Evolutionary conservation across 495 filamentous ascomycete species (phyloP), one percentile per base, ranked within the genome.

Genomic region (Aspergillus sparsus): DNA sequence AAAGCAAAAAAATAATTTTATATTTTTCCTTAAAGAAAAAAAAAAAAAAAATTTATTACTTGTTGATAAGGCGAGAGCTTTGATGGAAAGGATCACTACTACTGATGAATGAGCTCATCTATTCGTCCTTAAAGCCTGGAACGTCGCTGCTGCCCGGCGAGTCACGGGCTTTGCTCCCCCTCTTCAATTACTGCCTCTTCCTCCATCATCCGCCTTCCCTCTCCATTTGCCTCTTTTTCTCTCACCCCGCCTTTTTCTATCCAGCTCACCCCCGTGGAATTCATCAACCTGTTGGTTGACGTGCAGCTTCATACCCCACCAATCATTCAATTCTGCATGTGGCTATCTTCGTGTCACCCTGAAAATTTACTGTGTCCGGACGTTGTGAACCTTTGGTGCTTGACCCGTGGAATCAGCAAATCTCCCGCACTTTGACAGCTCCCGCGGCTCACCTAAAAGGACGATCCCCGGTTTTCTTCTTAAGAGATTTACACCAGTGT

Each of bases 361-460:
- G 51, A 53, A 55, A 35, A 41, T 57, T 53, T 54, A 6, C 34
- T 54, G 35, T 42, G 35, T 42, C 49, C 58, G 51, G 61, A 57
- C 50, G 57, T 39, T 56, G 55, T 51, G 66, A 66, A 66, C 64
- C 63, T 65, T 63, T 61, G 66, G 65, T 61, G 55, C 59, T 68
- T 63, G 70, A 74, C 66, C 73, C 73, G 71, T 74, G 73, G 73
- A 66, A 71, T 61, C 64, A 71, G 70, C 61, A 49, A 69, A 75
- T 75, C 73, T 75, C 71, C 73, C 73, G 73, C 73, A 66, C 55
- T 70, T 67, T 71, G 71, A 72, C 71, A 69, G 71, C 71, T 69
- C 58, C 60, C 58, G 56, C 71, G 71, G 71, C 68, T 74, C 68
- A 61, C 61, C 68, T 67, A 67, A 47, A 62, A 31, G 16, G 50